phyloP scores from a whole-genome alignment of 805 yeast species.

The Yamadazyma philogaea region DNA sequence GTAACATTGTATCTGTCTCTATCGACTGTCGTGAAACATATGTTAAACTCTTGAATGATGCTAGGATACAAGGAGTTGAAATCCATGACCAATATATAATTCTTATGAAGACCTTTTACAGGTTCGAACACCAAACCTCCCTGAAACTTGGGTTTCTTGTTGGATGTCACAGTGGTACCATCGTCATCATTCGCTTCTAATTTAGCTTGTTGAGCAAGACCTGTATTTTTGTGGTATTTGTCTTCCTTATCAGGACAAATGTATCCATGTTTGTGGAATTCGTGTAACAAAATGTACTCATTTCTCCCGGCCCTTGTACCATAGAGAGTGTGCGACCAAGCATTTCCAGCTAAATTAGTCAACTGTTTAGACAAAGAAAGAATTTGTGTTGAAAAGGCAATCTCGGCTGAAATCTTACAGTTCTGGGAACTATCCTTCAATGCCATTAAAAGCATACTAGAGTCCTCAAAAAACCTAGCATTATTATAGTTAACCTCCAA shows the following conservation, averaged over 20 bases:
- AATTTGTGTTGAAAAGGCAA: conserved; percentile 81
- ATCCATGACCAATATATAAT: conserved; percentile 91
- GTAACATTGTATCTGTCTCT: conserved; percentile 47
- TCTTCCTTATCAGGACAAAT: conserved; percentile 85
- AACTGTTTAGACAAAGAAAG: conserved; percentile 85
- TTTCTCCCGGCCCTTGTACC: conserved; percentile 97
- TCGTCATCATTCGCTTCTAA: conserved; percentile 39
- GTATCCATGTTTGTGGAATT: conserved; percentile 73
- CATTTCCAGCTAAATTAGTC: conserved; percentile 93
- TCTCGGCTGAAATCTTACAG: conserved; percentile 68
- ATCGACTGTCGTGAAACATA: conserved; percentile 93
- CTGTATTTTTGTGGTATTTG: conserved; percentile 34
- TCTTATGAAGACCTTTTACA: conserved; percentile 88
- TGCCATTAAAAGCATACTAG: conserved; percentile 63
- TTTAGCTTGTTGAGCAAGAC: conserved; percentile 31
- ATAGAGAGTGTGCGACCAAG: conserved; percentile 91
- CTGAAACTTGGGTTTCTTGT: conserved; percentile 70
- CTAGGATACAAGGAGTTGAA: conserved; percentile 97
- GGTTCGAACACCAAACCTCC: conserved; percentile 98
- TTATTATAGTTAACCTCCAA: conserved; percentile 73
- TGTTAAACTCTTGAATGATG: conserved; percentile 93
- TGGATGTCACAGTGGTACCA: conserved; percentile 47
- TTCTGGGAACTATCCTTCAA: conserved; percentile 64
- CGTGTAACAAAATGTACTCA: conserved; percentile 89
- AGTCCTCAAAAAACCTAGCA: conserved; percentile 63